These are phyloP conservation scores for Penicillium cosmopolitanum DNA, from an alignment of 495 filamentous ascomycete species.

Conservation along the genomic window DNA sequence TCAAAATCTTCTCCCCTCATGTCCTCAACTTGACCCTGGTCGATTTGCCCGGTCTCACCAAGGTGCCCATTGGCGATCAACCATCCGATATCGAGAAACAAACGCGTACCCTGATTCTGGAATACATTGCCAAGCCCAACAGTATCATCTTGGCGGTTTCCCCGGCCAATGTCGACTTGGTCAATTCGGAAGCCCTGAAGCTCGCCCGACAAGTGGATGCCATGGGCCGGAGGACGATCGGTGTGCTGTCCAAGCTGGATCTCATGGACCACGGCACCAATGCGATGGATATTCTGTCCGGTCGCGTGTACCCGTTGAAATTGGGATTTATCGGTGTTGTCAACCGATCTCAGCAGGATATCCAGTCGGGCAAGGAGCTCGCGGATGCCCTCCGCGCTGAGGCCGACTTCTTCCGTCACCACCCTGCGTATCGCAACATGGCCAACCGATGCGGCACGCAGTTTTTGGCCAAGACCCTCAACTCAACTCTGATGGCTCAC, in stretches of 20 bases:
- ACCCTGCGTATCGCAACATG: slow-evolving; percentile 97
- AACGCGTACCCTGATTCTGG: slow-evolving; percentile 92
- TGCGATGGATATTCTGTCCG: slow-evolving; percentile 93
- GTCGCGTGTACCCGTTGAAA: slow-evolving; percentile 95
- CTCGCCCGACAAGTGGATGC: slow-evolving; percentile 96
- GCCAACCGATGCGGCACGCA: slow-evolving; percentile 92
- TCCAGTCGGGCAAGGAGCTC: slow-evolving; percentile 90
- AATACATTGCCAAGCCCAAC: slow-evolving; percentile 99
- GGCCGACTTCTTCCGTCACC: slow-evolving; percentile 93
- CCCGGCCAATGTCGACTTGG: slow-evolving; percentile 95
- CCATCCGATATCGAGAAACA: slow-evolving; percentile 99
- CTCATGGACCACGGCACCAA: slow-evolving; percentile 99
- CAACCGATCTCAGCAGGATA: slow-evolving; percentile 98
- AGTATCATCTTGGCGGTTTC: slow-evolving; percentile 97
- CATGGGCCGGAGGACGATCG: slow-evolving; percentile 91
- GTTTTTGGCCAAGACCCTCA: slow-evolving; percentile 92
- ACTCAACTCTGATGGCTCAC: slow-evolving; percentile 91
- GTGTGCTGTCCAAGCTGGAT: slow-evolving; percentile 96
- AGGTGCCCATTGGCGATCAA: slow-evolving; percentile 98
- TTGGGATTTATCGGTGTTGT: slow-evolving; percentile 98
- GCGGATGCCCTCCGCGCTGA: slow-evolving; percentile 88
- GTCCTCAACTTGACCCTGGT: slow-evolving; percentile 96
- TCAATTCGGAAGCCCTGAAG: slow-evolving; percentile 98
- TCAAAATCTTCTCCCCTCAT: slow-evolving; percentile 98
- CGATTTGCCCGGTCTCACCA: slow-evolving; percentile 93